A percentile compares a stretch with the other conserved stretches of the same genome.
Conservation (phyloP, 73 alveolate species). For the Diophrys sp. region DNA sequence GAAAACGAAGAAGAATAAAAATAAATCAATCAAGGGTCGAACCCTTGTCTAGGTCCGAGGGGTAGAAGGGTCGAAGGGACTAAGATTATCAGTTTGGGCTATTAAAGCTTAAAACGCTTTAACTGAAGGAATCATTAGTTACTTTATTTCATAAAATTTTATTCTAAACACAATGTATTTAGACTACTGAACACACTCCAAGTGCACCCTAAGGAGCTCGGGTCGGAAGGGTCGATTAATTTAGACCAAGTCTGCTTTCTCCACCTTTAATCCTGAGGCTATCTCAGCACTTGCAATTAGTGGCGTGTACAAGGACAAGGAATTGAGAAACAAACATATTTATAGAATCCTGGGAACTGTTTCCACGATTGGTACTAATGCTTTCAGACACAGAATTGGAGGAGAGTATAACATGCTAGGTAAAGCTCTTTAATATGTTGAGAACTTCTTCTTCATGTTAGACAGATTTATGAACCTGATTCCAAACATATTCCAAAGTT, state of each 20-base stretch:
- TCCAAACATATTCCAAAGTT: constrained; percentile 78
- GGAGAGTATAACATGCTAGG: constrained; percentile 68
- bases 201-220: too few relatives aligned
- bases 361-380: constrained; percentile 77
- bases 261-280: constrained; percentile 91
- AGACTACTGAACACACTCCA: too few relatives aligned
- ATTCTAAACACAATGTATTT: too few relatives aligned
- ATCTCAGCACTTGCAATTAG: constrained; percentile 87
- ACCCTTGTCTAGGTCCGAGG: too few relatives aligned
- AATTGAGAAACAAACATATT: constrained; percentile 77
- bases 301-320: constrained; percentile 64
- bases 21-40: too few relatives aligned
- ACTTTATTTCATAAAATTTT: too few relatives aligned
- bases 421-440: constrained; percentile 73
- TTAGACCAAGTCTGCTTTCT: constrained; percentile 73
- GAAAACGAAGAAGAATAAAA: too few relatives aligned
- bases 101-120: too few relatives aligned
- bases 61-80: too few relatives aligned
- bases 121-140: too few relatives aligned
- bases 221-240: constrained; percentile 92
- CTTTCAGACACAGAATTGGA: constrained; percentile 85
- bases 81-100: too few relatives aligned
- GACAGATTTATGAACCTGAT: constrained; percentile 67
- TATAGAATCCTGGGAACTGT: constrained; percentile 78
- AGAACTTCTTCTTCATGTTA: constrained; percentile 86